Conservation (phyloP, 2,329 filamentous ascomycete species). For the Phialophora chinensis region DNA sequence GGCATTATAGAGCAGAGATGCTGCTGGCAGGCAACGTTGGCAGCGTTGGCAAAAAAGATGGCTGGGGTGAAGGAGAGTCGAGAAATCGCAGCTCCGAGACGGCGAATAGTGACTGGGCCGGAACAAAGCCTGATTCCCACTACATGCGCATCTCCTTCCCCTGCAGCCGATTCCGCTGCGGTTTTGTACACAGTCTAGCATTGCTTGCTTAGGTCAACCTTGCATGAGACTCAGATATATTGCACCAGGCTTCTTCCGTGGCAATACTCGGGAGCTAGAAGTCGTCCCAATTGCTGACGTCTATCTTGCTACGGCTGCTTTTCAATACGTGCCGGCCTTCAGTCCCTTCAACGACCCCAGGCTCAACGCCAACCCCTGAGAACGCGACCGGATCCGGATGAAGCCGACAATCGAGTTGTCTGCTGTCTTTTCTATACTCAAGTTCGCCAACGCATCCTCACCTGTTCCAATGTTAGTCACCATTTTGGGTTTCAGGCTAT, state of each 20-base stretch:
- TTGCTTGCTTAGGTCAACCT: background rate
- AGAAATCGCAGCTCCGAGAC: slow-evolving; percentile 1
- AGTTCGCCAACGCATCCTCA: slow-evolving; percentile 95
- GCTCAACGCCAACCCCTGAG: slow-evolving; percentile 91
- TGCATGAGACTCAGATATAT: background rate
- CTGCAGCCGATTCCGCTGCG: background rate
- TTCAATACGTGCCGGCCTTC: slow-evolving; percentile 65
- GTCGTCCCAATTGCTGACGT: background rate
- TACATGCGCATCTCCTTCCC: background rate
- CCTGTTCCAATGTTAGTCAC: slow-evolving; percentile 60
- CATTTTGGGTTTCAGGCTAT: background rate
- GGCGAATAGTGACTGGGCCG: slow-evolving; percentile 11
- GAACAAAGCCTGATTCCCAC: background rate
- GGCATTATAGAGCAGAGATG: slow-evolving; percentile 11
- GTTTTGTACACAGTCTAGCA: background rate
- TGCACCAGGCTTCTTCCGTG: background rate
- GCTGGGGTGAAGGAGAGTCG: slow-evolving; percentile 10
- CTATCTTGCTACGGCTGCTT: background rate
- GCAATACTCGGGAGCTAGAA: background rate
- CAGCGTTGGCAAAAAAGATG: slow-evolving; percentile 29
- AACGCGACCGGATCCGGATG: slow-evolving; percentile 95
- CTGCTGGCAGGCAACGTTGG: slow-evolving; percentile 14
- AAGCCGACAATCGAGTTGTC: slow-evolving; percentile 96
- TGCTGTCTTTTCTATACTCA: slow-evolving; percentile 98
- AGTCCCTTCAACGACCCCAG: slow-evolving; percentile 92